phyloP scores from a whole-genome alignment of 2,329 filamentous ascomycete genomes.

The Pseudogymnoascus sp. region DNA sequence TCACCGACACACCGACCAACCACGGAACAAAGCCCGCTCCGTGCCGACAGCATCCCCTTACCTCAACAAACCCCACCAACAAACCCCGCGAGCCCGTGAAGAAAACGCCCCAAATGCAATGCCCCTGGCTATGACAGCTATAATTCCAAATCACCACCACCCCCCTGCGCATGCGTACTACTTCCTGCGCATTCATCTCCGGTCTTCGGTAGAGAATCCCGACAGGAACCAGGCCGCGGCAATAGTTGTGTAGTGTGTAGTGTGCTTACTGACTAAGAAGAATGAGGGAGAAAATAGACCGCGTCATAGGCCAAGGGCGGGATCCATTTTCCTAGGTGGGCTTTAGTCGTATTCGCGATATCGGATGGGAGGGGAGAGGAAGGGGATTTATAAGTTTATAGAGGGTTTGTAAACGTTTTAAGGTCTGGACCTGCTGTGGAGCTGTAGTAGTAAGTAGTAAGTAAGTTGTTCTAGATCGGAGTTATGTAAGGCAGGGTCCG shows the following conservation, averaged over 20 bases:
- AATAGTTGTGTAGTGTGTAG: not conserved
- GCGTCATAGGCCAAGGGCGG: not conserved
- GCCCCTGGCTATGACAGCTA: not conserved
- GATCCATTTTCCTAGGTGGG: not conserved
- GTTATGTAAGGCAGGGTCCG: not conserved
- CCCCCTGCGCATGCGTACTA: too few species aligned
- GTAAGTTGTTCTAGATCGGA: not conserved
- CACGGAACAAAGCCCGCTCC: not conserved
- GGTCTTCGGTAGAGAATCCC: not conserved
- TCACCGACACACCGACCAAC: not conserved
- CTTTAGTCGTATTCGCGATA: not conserved
- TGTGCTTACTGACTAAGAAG: not conserved
- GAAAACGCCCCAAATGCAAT: not conserved
- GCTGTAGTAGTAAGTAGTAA: not conserved
- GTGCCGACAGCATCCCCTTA: not conserved
- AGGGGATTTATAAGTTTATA: not conserved
- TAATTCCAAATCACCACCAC: not conserved
- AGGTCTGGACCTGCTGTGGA: not conserved
- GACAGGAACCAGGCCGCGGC: not conserved
- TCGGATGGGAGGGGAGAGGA: not conserved
- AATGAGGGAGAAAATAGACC: not conserved
- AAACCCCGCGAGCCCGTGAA: not conserved
- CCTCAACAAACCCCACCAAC: constrained; percentile 2
- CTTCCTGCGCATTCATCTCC: not conserved
- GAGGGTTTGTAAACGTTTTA: not conserved